Percentiles rank a stretch among this genome's conserved stretches.
phyloP scores from a whole-genome alignment of 345 rosid species.

The Ceriops decandra region DNA sequence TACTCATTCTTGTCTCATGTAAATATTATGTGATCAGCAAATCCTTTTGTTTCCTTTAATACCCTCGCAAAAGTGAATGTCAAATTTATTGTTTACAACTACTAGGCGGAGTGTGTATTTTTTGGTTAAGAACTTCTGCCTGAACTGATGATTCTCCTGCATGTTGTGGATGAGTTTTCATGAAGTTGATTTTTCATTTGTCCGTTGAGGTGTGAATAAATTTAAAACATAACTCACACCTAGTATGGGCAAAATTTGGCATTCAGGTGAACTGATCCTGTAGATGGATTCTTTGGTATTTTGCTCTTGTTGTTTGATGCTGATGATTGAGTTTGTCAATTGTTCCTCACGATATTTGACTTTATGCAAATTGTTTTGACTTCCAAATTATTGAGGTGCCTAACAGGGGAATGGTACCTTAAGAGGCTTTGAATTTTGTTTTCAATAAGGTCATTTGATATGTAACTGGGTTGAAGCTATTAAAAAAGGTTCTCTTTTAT shows the following conservation, averaged over 20 bases:
- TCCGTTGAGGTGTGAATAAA: not conserved
- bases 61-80: not conserved
- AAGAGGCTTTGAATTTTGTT: too few species aligned
- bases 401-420: too few species aligned
- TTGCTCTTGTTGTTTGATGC: too few species aligned
- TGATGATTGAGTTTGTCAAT: too few species aligned
- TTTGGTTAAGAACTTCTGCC: slow-evolving; percentile 8
- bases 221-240: not conserved
- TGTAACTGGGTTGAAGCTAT: not conserved
- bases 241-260: not conserved
- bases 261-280: not conserved
- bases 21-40: slow-evolving; percentile 3
- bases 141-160: not conserved
- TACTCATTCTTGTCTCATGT: slow-evolving; percentile 4
- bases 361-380: too few species aligned
- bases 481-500: not conserved
- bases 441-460: too few species aligned
- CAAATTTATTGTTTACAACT: not conserved
- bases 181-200: not conserved
- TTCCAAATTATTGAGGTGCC: too few species aligned
- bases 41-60: not conserved
- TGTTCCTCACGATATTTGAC: too few species aligned
- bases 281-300: too few species aligned
- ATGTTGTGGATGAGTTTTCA: not conserved
- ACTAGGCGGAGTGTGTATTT: not conserved